These are phyloP conservation scores for Neofusicoccum cordaticola DNA, from an alignment of 2,329 filamentous ascomycete genomes.

Conservation along the genomic window DNA sequence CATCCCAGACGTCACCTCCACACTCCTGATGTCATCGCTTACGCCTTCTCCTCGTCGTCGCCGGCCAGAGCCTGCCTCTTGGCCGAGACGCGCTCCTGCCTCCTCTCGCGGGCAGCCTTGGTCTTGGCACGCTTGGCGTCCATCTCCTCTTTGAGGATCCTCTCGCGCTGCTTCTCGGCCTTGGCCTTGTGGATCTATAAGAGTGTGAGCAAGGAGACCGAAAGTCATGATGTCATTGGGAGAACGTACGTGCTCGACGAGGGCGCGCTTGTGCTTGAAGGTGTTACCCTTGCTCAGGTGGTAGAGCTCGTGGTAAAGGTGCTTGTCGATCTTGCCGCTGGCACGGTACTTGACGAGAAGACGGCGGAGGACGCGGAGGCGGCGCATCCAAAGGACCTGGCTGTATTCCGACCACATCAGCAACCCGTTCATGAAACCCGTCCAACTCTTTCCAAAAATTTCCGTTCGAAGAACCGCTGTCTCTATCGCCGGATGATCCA, in stretches of 20 bases:
- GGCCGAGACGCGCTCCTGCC: conserved; percentile 83
- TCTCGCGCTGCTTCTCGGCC: conserved; percentile 98
- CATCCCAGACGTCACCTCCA: conserved; percentile 41
- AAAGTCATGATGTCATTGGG: conserved; percentile 34
- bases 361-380: conserved; percentile 97
- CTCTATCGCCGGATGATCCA: neutral
- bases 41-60: conserved; percentile 56
- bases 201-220: conserved; percentile 29
- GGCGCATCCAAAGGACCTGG: conserved; percentile 99
- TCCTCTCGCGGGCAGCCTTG: conserved; percentile 99
- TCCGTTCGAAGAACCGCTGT: neutral
- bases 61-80: conserved; percentile 86
- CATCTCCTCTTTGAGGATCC: conserved; percentile 98
- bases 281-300: conserved; percentile 99
- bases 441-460: conserved; percentile 19
- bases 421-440: conserved; percentile 19
- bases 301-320: conserved; percentile 99
- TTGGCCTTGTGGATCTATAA: conserved; percentile 98
- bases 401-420: conserved; percentile 51
- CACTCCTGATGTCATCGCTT: conserved; percentile 25
- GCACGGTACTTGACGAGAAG: conserved; percentile 99
- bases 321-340: conserved; percentile 99
- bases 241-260: conserved; percentile 96
- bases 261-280: conserved; percentile 99
- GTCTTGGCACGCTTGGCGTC: conserved; percentile 99